phyloP scores from a whole-genome alignment of 306 rosid species.

The Cicer bijugum region DNA sequence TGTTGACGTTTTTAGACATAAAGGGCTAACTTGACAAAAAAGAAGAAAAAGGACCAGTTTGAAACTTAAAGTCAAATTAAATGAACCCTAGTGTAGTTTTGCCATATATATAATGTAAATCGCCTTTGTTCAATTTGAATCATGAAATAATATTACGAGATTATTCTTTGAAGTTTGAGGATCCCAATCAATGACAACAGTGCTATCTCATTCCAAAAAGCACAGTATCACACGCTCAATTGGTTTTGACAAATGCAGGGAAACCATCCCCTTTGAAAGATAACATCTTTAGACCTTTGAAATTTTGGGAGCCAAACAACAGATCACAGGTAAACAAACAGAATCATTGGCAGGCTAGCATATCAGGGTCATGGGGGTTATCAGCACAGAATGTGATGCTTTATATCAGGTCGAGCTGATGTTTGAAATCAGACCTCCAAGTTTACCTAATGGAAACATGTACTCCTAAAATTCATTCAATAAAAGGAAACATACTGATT shows the following conservation, averaged over 20 bases:
- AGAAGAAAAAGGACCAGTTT: no score
- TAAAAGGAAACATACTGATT: slow-evolving; percentile 15
- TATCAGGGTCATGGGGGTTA: slow-evolving; percentile 21
- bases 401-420: not conserved
- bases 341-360: slow-evolving; percentile 22
- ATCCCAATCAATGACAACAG: slow-evolving; percentile 27
- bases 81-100: no score
- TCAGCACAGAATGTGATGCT: slow-evolving; percentile 22
- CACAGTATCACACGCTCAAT: slow-evolving; percentile 4
- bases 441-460: slow-evolving; percentile 32
- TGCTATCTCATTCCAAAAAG: slow-evolving; percentile 11
- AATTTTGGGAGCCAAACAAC: slow-evolving; percentile 19
- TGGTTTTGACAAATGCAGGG: slow-evolving; percentile 15
- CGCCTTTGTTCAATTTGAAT: not conserved
- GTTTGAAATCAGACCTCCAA: slow-evolving; percentile 27
- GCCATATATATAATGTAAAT: not conserved
- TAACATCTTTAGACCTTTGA: not conserved
- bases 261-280: slow-evolving; percentile 16
- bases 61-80: no score
- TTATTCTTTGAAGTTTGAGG: slow-evolving; percentile 10
- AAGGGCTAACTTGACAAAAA: no score
- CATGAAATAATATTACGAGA: not conserved
- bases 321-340: slow-evolving; percentile 12
- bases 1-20: no score
- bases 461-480: slow-evolving; percentile 30